Conservation (phyloP, 2,329 filamentous ascomycete species). For the Lachnellula hyalina region DNA sequence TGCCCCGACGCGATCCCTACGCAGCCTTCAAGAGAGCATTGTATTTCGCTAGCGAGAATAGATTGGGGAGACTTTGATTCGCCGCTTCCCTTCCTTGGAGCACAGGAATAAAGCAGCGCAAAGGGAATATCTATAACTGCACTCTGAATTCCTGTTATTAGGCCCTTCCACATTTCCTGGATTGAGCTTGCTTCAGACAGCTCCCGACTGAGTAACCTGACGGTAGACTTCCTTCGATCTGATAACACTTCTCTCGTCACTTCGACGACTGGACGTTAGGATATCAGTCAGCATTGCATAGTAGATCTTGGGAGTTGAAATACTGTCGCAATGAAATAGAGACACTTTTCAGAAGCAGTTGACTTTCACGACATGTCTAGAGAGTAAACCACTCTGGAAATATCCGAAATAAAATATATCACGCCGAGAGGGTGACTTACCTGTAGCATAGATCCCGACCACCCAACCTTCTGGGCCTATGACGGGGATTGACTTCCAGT, state of each 20-base stretch:
- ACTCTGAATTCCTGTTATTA: slow-evolving; percentile 21
- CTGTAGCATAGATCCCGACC: slow-evolving; percentile 13
- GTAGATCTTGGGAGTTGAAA: too few relatives aligned
- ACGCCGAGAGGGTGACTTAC: too few relatives aligned
- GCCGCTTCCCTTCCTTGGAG: slow-evolving; percentile 8
- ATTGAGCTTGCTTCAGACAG: slow-evolving; percentile 24
- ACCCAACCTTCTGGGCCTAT: slow-evolving; percentile 33
- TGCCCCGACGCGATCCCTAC: slow-evolving; percentile 10
- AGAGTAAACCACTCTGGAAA: too few relatives aligned
- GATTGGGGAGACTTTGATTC: background rate
- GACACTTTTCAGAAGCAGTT: too few relatives aligned
- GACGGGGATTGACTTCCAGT: slow-evolving; percentile 38
- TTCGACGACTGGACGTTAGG: slow-evolving; percentile 18
- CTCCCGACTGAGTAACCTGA: slow-evolving; percentile 33
- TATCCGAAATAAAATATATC: too few relatives aligned
- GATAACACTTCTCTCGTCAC: slow-evolving; percentile 35
- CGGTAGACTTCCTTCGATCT: slow-evolving; percentile 31
- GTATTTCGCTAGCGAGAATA: background rate
- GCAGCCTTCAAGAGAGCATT: slow-evolving; percentile 11
- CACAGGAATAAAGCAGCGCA: slow-evolving; percentile 28
- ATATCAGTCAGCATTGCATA: too few relatives aligned
- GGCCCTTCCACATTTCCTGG: slow-evolving; percentile 31
- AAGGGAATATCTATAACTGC: slow-evolving; percentile 30
- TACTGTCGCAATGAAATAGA: too few relatives aligned
- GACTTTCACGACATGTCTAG: too few relatives aligned